These are phyloP conservation scores for Fragilariopsis cylindrus DNA, from an alignment of 108 stramenopile species.

Conservation along the genomic window DNA sequence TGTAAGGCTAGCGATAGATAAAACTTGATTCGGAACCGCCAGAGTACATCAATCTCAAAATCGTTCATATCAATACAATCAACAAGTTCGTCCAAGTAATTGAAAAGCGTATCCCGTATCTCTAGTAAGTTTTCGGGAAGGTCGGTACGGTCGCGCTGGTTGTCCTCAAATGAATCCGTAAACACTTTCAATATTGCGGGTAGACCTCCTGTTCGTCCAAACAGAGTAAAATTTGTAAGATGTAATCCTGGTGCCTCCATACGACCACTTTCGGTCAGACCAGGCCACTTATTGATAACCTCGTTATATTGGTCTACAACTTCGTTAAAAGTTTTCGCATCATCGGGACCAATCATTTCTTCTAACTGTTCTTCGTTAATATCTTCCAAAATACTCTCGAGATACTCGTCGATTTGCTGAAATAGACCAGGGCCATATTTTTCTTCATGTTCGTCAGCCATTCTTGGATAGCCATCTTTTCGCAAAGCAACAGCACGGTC, in stretches of 20 bases:
- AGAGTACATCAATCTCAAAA: constrained; percentile 29
- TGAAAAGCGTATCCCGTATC: constrained; percentile 26
- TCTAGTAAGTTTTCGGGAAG: constrained; percentile 8
- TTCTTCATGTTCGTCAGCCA: constrained; percentile 84
- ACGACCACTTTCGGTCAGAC: constrained; percentile 18
- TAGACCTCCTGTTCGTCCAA: constrained; percentile 25
- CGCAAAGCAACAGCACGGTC: constrained; percentile 53
- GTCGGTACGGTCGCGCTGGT: constrained; percentile 1
- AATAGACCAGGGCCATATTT: constrained; percentile 73
- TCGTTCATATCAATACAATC: constrained; percentile 45
- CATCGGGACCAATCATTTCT: neutral
- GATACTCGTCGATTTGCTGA: constrained; percentile 36
- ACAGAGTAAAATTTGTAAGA: constrained; percentile 17
- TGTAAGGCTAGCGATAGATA: neutral
- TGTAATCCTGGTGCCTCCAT: constrained; percentile 12
- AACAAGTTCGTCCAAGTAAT: constrained; percentile 42
- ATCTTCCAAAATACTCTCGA: constrained; percentile 13
- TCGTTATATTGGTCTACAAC: neutral
- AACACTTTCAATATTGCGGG: constrained; percentile 10
- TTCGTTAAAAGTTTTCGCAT: neutral
- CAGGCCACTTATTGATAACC: neutral
- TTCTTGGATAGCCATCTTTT: constrained; percentile 62
- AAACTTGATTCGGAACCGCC: constrained; percentile 13
- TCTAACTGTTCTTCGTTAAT: neutral
- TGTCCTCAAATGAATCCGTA: constrained; percentile 11